phyloP scores from a whole-genome alignment of 208 protist species.

The Acanthamoeba castellanii region DNA sequence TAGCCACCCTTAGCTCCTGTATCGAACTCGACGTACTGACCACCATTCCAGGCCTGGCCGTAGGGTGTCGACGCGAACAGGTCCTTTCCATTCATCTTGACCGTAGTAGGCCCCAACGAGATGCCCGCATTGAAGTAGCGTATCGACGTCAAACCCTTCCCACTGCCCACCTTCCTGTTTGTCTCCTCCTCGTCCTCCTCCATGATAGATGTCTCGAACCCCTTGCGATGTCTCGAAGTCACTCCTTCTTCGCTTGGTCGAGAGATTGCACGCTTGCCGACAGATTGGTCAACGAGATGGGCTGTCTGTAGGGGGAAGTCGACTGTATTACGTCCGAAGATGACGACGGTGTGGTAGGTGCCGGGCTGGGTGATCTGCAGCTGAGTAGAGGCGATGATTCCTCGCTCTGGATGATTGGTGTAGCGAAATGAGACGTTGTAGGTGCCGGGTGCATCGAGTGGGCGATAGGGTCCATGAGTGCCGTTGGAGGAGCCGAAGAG shows the following conservation, averaged over 20 bases:
- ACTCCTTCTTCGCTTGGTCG: background rate
- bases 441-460: background rate
- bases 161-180: background rate
- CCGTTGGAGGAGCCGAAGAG: slow-evolving; percentile 25
- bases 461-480: background rate
- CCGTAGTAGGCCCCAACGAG: background rate
- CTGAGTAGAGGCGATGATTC: background rate
- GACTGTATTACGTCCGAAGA: background rate
- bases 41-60: background rate
- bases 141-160: background rate
- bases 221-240: no score
- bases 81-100: background rate
- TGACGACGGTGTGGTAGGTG: slow-evolving; percentile 23
- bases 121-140: slow-evolving; percentile 40
- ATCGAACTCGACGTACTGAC: background rate
- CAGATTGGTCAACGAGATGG: background rate
- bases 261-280: background rate
- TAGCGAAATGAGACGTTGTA: background rate
- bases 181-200: background rate
- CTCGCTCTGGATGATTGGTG: background rate
- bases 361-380: background rate
- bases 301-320: background rate
- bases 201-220: no score
- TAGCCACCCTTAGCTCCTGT: background rate
- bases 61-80: slow-evolving; percentile 5